These are phyloP conservation scores for Hymenochaete sp. DNA, from an alignment of 1,284 basidiomycete genomes.

Conservation along the genomic window DNA sequence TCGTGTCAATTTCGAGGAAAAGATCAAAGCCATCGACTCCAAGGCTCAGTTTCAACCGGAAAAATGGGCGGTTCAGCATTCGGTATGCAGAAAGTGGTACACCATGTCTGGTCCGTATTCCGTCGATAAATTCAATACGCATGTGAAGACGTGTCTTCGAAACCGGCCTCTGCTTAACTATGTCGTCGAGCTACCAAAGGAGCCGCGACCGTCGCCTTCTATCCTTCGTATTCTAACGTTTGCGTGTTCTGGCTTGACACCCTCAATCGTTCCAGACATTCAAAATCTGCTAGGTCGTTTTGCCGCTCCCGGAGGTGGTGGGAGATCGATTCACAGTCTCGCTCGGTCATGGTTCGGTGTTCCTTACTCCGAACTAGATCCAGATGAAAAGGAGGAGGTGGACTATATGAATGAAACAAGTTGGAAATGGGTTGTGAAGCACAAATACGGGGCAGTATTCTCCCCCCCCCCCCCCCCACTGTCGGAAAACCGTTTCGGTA, in stretches of 20 bases:
- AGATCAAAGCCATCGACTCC: too few relatives aligned
- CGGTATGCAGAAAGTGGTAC: too few relatives aligned
- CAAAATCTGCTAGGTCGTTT: background rate
- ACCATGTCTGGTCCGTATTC: too few relatives aligned
- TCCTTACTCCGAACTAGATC: background rate
- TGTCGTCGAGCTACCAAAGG: too few relatives aligned
- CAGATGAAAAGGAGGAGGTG: background rate
- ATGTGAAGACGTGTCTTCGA: too few relatives aligned
- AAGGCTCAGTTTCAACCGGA: too few relatives aligned
- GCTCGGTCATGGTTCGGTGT: background rate
- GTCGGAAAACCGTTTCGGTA: background rate
- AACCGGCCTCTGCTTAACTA: too few relatives aligned
- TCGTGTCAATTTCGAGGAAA: too few relatives aligned
- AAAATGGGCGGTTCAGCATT: too few relatives aligned
- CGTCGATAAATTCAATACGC: too few relatives aligned
- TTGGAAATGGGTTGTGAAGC: background rate
- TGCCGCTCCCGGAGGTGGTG: background rate
- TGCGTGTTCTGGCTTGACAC: background rate
- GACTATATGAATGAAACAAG: background rate
- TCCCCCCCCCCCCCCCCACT: background rate
- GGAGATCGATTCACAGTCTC: background rate
- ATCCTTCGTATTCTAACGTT: background rate
- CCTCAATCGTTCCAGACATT: background rate
- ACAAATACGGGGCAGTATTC: background rate
- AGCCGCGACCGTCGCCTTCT: too few relatives aligned